A percentile compares a stretch with the other conserved stretches of the same genome.
These are phyloP conservation scores for Cardamine occulta DNA, from an alignment of 345 rosid species.

Conservation along the genomic window DNA sequence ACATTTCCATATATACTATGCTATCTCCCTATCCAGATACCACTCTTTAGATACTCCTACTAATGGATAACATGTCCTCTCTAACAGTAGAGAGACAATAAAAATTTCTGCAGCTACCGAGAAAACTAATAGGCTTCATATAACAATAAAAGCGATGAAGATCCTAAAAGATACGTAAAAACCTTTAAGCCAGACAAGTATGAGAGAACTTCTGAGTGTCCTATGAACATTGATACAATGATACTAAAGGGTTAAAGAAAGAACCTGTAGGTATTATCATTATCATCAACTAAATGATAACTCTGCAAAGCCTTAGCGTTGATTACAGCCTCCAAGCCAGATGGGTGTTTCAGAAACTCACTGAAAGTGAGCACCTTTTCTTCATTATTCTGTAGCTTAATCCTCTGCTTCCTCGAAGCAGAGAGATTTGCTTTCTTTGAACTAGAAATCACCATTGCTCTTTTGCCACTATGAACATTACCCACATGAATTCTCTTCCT, in stretches of 20 bases:
- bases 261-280: slow-evolving; percentile 65
- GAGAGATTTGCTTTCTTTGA: slow-evolving; percentile 68
- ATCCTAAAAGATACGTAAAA: background rate
- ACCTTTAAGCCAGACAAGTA: slow-evolving; percentile 14
- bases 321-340: slow-evolving; percentile 70
- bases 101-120: background rate
- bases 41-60: background rate
- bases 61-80: slow-evolving; percentile 4
- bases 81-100: background rate
- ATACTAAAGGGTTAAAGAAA: background rate
- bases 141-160: background rate
- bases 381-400: slow-evolving; percentile 48
- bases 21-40: too few species aligned
- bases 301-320: slow-evolving; percentile 67
- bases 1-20: background rate
- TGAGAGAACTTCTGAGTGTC: slow-evolving; percentile 6
- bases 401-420: slow-evolving; percentile 64
- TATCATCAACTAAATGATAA: slow-evolving; percentile 54
- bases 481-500: slow-evolving; percentile 33
- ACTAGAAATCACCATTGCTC: slow-evolving; percentile 27
- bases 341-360: slow-evolving; percentile 69
- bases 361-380: slow-evolving; percentile 50
- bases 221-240: background rate
- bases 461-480: background rate
- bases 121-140: background rate